A percentile compares a stretch with the other conserved stretches of the same genome.
Evolutionary conservation across 805 yeast species (phyloP).

Genomic region (Ogataea zsoltii): DNA sequence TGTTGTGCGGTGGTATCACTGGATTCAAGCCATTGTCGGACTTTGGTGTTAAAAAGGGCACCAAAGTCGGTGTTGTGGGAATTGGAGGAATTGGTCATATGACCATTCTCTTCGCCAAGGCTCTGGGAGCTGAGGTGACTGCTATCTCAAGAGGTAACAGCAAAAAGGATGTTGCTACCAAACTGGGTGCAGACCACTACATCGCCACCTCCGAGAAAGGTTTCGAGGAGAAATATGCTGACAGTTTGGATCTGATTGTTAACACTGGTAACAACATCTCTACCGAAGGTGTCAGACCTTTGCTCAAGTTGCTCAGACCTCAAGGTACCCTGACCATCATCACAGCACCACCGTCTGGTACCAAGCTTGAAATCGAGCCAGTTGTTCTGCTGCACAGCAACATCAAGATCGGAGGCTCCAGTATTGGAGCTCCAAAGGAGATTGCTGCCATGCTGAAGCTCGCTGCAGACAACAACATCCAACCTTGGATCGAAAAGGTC

Average conservation of each 20-base stretch:
- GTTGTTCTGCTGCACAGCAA: conserved; percentile 41
- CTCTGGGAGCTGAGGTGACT: conserved; percentile 62
- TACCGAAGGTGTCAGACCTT: conserved; percentile 34
- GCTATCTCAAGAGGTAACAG: conserved; percentile 53
- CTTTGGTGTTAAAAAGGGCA: conserved; percentile 35
- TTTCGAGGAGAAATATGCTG: conserved; percentile 33
- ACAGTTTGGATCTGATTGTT: conserved; percentile 50
- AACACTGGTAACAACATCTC: conserved; percentile 9
- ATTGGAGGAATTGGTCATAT: conserved; percentile 71
- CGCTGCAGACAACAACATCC: conserved; percentile 58
- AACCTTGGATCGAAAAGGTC: conserved; percentile 64
- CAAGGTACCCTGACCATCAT: conserved; percentile 57
- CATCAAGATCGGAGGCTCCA: conserved; percentile 56
- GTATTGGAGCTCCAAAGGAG: conserved; percentile 62
- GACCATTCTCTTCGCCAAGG: conserved; percentile 59
- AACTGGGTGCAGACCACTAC: conserved; percentile 57
- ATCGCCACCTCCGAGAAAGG: conserved; percentile 47
- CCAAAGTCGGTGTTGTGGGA: conserved; percentile 59
- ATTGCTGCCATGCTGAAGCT: conserved; percentile 65
- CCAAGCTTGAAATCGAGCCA: conserved; percentile 3
- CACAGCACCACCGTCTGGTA: conserved; percentile 41
- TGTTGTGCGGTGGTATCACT: conserved; percentile 78
- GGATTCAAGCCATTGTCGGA: conserved; percentile 66
- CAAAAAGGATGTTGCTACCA: conserved; percentile 52
- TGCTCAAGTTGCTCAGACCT: conserved; percentile 59